Percentiles rank a stretch among this genome's conserved stretches.
These are phyloP conservation scores for Diaporthe ampelina DNA, from an alignment of 2,329 filamentous ascomycete genomes.

Conservation along the genomic window DNA sequence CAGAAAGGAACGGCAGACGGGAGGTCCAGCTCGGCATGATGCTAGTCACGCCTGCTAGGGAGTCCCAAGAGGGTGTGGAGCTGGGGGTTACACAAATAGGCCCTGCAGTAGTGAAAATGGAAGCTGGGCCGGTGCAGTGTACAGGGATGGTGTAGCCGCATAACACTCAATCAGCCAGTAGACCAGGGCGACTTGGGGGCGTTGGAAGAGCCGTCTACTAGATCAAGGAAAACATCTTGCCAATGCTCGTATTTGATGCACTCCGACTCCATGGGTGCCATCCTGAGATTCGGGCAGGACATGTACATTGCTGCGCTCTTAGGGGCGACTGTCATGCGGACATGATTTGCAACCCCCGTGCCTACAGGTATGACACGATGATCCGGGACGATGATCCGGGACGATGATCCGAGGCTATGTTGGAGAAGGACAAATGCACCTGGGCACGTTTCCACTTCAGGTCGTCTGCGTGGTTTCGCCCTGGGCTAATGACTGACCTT, in stretches of 20 bases:
- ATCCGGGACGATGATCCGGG: conserved; percentile 5
- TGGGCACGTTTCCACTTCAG: not conserved
- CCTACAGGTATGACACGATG: not conserved
- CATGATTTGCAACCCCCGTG: not conserved
- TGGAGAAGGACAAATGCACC: not conserved
- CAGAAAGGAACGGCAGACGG: not conserved
- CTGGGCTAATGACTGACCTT: not conserved
- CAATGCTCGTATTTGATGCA: conserved; percentile 23
- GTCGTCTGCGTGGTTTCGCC: not conserved
- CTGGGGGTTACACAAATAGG: not conserved
- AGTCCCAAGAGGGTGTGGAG: not conserved
- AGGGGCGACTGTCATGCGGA: not conserved
- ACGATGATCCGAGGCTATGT: not conserved
- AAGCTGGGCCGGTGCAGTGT: not conserved
- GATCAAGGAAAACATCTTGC: not conserved
- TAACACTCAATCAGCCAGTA: not conserved
- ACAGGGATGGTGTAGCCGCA: conserved; percentile 1
- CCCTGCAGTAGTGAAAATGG: conserved; percentile 16
- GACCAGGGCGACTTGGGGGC: too few relatives aligned
- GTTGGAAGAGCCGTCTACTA: not conserved
- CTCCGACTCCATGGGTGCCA: not conserved
- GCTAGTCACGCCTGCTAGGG: not conserved
- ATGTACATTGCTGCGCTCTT: not conserved
- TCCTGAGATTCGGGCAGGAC: not conserved
- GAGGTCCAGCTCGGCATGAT: conserved; percentile 15